A percentile compares a stretch with the other conserved stretches of the same genome.
phyloP scores from a whole-genome alignment of 176 grass and related monocot genomes.

The Zoysia pacifica region DNA sequence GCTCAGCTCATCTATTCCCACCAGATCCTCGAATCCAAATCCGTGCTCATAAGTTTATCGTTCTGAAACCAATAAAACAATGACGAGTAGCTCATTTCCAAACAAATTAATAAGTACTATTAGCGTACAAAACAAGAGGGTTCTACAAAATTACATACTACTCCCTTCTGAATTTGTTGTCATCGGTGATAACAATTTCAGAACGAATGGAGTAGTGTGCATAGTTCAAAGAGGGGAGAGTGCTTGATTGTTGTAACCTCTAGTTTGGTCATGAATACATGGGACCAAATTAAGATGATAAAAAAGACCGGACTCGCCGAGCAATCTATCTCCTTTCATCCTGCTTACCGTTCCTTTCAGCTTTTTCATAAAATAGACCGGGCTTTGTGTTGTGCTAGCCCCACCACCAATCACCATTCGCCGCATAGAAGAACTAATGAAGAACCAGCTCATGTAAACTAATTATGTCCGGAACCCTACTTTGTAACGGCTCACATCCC shows the following conservation, averaged over 20 bases:
- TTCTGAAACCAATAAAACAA: background rate
- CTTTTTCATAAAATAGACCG: background rate
- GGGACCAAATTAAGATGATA: background rate
- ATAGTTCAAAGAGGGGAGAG: background rate
- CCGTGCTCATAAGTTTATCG: background rate
- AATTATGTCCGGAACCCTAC: background rate
- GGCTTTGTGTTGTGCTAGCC: conserved; percentile 2
- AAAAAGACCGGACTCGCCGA: background rate
- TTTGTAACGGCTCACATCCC: conserved; percentile 12
- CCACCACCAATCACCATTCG: conserved; percentile 38
- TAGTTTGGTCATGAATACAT: background rate
- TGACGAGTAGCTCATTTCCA: background rate
- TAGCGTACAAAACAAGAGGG: background rate
- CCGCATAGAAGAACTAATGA: conserved; percentile 27
- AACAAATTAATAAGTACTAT: background rate
- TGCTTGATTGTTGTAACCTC: background rate
- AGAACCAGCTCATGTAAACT: background rate
- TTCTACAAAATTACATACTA: background rate
- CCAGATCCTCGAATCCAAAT: conserved; percentile 27
- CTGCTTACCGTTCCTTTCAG: background rate
- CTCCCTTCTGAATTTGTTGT: too few species aligned
- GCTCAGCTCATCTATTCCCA: background rate
- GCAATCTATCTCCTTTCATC: background rate
- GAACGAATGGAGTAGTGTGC: too few species aligned
- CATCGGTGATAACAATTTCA: too few species aligned